Evolutionary conservation across 2,329 filamentous ascomycete species (phyloP).

Genomic region (Helminthosporium solani): DNA sequence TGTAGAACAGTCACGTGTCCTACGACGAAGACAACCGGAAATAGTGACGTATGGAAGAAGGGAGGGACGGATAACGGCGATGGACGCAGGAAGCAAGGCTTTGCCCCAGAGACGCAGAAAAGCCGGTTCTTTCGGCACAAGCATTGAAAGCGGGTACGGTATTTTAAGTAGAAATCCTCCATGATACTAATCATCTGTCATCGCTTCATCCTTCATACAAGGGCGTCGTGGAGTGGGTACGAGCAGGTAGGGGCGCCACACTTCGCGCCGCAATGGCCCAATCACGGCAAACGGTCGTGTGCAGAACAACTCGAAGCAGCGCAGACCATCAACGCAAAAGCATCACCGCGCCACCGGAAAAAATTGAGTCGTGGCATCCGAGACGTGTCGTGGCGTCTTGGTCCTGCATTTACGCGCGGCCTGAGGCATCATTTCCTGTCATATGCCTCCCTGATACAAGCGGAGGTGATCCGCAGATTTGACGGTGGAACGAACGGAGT

Average conservation of each 20-base stretch:
- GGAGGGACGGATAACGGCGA: neutral
- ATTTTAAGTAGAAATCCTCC: neutral
- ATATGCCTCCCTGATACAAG: neutral
- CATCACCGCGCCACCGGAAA: no score
- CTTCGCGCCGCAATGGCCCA: neutral
- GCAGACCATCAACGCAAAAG: no score
- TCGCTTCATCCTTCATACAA: no score
- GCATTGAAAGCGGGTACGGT: neutral
- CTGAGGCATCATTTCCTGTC: neutral
- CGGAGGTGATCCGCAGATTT: neutral
- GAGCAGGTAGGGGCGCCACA: neutral
- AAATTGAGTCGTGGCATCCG: constrained; percentile 5
- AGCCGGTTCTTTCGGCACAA: neutral
- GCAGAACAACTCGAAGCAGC: no score
- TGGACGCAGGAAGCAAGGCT: neutral
- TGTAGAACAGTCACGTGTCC: neutral
- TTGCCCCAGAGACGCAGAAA: neutral
- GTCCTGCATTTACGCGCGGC: constrained; percentile 14
- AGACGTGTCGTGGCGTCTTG: neutral
- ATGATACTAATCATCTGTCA: no score
- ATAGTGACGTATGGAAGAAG: neutral
- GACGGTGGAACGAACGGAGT: neutral
- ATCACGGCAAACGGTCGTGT: constrained; percentile 8
- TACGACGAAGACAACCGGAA: neutral
- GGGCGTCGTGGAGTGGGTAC: neutral